These are phyloP conservation scores for Cryphonectria radicalis DNA, from an alignment of 2,329 filamentous ascomycete genomes.

Conservation along the genomic window DNA sequence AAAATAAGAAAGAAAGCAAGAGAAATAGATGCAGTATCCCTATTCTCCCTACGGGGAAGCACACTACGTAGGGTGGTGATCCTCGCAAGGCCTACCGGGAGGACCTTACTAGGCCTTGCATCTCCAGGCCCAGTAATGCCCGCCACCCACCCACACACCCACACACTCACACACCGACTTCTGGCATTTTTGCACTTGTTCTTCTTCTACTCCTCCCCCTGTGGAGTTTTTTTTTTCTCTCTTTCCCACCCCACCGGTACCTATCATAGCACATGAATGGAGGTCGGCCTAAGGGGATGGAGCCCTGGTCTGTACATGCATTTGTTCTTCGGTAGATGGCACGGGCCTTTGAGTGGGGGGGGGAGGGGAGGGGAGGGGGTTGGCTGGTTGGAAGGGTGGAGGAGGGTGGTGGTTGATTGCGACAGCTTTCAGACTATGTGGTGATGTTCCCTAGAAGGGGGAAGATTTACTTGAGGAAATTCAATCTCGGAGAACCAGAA, in stretches of 20 bases:
- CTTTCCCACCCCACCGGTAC: neutral
- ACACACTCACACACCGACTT: neutral
- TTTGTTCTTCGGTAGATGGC: neutral
- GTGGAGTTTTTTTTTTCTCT: too few species aligned
- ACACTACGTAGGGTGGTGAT: neutral
- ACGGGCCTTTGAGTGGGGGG: neutral
- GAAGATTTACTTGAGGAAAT: neutral
- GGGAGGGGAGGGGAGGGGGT: neutral
- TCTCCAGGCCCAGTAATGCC: neutral
- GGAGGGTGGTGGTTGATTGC: neutral
- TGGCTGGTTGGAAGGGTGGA: neutral
- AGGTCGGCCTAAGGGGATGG: neutral
- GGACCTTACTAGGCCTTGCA: neutral
- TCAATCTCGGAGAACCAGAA: neutral
- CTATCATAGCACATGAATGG: slow-evolving; percentile 5
- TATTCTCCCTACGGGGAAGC: too few species aligned
- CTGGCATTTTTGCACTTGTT: neutral
- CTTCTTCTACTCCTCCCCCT: too few species aligned
- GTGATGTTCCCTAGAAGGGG: neutral
- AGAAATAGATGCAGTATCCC: neutral
- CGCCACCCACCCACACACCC: neutral
- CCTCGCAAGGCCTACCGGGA: neutral
- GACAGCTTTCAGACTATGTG: neutral
- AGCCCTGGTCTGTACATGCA: neutral
- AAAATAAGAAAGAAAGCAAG: neutral